Evolutionary conservation across 306 rosid genomes (phyloP), one percentile per base, ranked within the genome.

Genomic region (Prunus mira): DNA sequence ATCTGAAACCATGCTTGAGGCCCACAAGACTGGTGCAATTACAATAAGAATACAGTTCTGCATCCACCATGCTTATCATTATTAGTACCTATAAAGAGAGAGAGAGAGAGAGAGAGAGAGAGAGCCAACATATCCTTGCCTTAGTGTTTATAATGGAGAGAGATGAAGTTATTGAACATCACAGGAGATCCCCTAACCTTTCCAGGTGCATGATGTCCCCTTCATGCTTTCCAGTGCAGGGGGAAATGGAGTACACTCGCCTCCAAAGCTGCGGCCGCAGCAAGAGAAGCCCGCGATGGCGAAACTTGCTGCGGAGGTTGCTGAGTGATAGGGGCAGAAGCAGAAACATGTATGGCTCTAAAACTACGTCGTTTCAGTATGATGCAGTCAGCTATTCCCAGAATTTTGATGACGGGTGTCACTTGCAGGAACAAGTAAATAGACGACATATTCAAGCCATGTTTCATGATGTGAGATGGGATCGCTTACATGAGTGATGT

Each of bases 311-410:
- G 0, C 79, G 86, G 77, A 88, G 75, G 76, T 69, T 91, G 76
- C 52, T 85, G 67, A 88, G 83, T 41, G 86, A 88, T 18, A 77
- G 93, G 75, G 28, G 41, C 34, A 88, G 79, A 80, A 72, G 52
- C 73, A 45, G 84, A 22, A 75, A 64, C 71, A 49, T 83, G 2
- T 74, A 78, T 46, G 84, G 87, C 45, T 76, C 52, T 43, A 88
- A 87, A 69, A 73, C 90, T 30, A 19, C 70, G 8, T 89, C 96
- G 8, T 93, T 93, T 76, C 90, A 88, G 28, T 93, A 93, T n/a
- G 98, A 93, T 71, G 91, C 95, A 45, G 87, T 89, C 61, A 93
- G 98, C 56, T 93, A 93, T 61, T 85, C 93, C 1, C 95, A 86
- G 83, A 93, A 93, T 78, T 93, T 93, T 14, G 97, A 91, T 32